Percentiles rank a stretch among this genome's conserved stretches.
Conservation (phyloP, 2,329 filamentous ascomycete genomes). For the Penicillium nordicum region DNA sequence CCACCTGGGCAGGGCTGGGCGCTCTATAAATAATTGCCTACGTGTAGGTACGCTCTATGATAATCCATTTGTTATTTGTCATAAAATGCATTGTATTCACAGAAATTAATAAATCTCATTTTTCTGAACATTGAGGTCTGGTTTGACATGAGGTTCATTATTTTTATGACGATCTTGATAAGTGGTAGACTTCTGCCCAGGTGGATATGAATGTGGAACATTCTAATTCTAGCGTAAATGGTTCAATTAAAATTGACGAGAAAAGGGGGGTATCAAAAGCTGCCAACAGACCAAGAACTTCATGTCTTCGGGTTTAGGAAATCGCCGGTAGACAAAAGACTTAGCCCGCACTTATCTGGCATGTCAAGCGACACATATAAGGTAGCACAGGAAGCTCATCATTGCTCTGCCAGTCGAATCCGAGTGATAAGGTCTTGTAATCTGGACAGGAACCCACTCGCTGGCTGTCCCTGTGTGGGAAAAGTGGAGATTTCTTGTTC, state of each 20-base stretch:
- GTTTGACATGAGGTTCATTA: not conserved
- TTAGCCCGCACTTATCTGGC: not conserved
- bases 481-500: constrained; percentile 46
- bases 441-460: constrained; percentile 52
- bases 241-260: not conserved
- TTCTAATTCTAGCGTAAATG: not conserved
- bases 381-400: not conserved
- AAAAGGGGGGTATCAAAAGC: constrained; percentile 8
- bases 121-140: not conserved
- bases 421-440: constrained; percentile 53
- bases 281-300: not conserved
- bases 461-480: constrained; percentile 46
- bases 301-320: not conserved
- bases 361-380: not conserved
- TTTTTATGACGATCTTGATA: not conserved
- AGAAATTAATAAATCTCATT: not conserved
- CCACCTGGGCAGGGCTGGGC: not conserved
- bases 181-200: not conserved
- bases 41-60: not conserved
- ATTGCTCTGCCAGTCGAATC: constrained; percentile 32
- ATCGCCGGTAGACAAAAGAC: not conserved
- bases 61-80: not conserved
- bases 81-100: not conserved
- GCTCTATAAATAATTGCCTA: not conserved
- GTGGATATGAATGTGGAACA: not conserved